Evolutionary conservation across 2,329 filamentous ascomycete species (phyloP), one percentile per base, ranked within the genome.

Genomic region (Phialemonium atrogriseum): DNA sequence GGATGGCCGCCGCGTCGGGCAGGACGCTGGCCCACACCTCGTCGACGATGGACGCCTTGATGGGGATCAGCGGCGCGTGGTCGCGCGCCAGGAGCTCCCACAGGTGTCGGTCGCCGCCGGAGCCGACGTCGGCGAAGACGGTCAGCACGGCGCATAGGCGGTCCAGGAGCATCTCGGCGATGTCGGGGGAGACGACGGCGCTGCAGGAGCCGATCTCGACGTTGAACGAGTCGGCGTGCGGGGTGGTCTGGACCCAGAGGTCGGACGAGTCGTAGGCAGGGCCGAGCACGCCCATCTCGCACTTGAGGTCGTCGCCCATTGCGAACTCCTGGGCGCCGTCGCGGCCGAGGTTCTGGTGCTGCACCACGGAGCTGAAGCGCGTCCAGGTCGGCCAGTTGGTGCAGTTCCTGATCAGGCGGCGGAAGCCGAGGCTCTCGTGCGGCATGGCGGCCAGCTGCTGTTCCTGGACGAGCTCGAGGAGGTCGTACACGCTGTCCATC

Each of bases 381-480:
- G 47, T 50, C 35, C 43, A 43, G 15, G 37, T 26, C 5, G 51
- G 44, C 53, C 50, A 55, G 21, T 48, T 32, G 9, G 52, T 55
- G 42, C 51, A 53, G 11, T 44, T 24, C 21, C 50, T 38, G 17
- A 52, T 42, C 15, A 56, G 47, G 15, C 50, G 38, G 6, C 45
- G 37, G 43, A 52, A 53, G 8, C 50, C 51, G 4, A 54, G 36
- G 13, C 25, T 41, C 28, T 55, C 52, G 33, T 48, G 41, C 1
- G 44, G 28, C 34, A 36, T 34, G 23, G 30, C 30, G 3, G 31
- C 31, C 24, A 30, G 23, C 20, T 39, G 37, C 12, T 44, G 35
- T 7, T 38, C 27, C 24, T 47, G 47, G 0, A 49, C 31, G 3
- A 32, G 18, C 3, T 38, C 26, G 7, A 53, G 34, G 10, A 42